A percentile compares a stretch with the other conserved stretches of the same genome.
phyloP scores from a whole-genome alignment of 768 basidiomycete genomes.

The Rhizopogon salebrosus region DNA sequence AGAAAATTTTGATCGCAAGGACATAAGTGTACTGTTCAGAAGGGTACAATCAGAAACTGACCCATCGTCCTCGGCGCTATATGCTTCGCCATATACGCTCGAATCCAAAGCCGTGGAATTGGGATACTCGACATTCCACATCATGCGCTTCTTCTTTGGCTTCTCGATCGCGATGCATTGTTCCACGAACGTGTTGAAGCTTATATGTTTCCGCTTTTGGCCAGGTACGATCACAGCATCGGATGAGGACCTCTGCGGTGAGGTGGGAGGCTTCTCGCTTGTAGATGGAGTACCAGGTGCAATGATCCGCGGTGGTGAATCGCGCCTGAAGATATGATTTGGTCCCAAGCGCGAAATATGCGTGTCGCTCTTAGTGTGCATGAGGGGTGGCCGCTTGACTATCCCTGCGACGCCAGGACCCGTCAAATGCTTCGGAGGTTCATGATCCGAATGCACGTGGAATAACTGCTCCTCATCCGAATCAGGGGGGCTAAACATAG shows the following conservation, averaged over 20 bases:
- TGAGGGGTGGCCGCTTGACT: constrained; percentile 47
- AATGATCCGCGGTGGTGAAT: constrained; percentile 64
- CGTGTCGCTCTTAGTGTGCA: constrained; percentile 87
- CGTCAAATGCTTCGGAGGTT: constrained; percentile 2
- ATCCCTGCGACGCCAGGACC: background rate
- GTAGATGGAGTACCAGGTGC: constrained; percentile 6
- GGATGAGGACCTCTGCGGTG: constrained; percentile 14
- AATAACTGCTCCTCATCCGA: constrained; percentile 40
- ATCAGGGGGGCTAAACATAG: constrained; percentile 55
- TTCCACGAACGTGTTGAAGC: constrained; percentile 97
- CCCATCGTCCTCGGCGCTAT: constrained; percentile 55
- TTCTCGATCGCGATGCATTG: constrained; percentile 91
- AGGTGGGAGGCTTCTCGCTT: constrained; percentile 4
- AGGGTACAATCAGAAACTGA: constrained; percentile 28
- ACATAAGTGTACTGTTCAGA: background rate
- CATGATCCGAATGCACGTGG: constrained; percentile 17
- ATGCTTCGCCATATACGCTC: constrained; percentile 22
- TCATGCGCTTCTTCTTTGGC: constrained; percentile 36
- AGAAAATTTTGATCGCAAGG: constrained; percentile 2
- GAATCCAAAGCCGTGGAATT: constrained; percentile 4
- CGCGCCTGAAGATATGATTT: constrained; percentile 46
- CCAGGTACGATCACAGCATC: constrained; percentile 9
- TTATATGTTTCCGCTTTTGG: constrained; percentile 82
- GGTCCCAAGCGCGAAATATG: constrained; percentile 59
- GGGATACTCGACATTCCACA: constrained; percentile 25